These are phyloP conservation scores for Saccharomycopsis synnaedendra DNA, from an alignment of 805 yeast genomes.

Conservation along the genomic window DNA sequence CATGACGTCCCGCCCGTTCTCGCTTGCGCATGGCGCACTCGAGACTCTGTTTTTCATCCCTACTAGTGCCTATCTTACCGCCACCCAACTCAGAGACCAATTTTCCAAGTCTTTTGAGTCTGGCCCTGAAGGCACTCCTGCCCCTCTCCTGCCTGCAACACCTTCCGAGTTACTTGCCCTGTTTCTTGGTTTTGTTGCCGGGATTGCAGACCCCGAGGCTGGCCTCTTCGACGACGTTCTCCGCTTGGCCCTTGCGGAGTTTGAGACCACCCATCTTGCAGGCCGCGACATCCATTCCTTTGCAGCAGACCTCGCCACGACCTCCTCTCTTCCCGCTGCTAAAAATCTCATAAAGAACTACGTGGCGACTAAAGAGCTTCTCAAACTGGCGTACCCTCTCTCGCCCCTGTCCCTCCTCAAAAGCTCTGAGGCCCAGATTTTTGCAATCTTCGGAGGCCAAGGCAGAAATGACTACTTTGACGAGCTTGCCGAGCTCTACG, in stretches of 20 bases:
- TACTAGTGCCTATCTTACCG: constrained; percentile 62
- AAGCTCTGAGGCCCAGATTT: constrained; percentile 46
- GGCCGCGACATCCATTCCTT: constrained; percentile 81
- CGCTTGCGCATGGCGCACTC: constrained; percentile 71
- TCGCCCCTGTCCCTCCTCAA: constrained; percentile 49
- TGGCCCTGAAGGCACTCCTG: constrained; percentile 74
- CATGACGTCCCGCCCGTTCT: constrained; percentile 60
- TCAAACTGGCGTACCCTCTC: constrained; percentile 36
- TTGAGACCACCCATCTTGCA: constrained; percentile 66
- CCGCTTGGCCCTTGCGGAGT: constrained; percentile 62
- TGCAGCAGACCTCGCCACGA: constrained; percentile 43
- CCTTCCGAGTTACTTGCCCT: constrained; percentile 76
- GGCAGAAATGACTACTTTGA: constrained; percentile 98
- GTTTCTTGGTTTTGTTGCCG: constrained; percentile 66
- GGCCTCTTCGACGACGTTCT: constrained; percentile 63
- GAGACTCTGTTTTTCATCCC: constrained; percentile 88
- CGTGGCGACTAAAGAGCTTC: constrained; percentile 45
- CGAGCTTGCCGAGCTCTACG: constrained; percentile 80
- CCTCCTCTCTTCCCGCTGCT: constrained; percentile 62
- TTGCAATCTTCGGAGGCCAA: constrained; percentile 96
- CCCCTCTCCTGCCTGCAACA: constrained; percentile 79
- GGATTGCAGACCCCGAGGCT: constrained; percentile 32
- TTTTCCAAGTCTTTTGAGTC: constrained; percentile 68
- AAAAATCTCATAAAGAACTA: constrained; percentile 71
- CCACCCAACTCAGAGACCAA: constrained; percentile 81